phyloP scores from a whole-genome alignment of 2,329 filamentous ascomycete genomes.

The Ophiostoma triangulosporum region DNA sequence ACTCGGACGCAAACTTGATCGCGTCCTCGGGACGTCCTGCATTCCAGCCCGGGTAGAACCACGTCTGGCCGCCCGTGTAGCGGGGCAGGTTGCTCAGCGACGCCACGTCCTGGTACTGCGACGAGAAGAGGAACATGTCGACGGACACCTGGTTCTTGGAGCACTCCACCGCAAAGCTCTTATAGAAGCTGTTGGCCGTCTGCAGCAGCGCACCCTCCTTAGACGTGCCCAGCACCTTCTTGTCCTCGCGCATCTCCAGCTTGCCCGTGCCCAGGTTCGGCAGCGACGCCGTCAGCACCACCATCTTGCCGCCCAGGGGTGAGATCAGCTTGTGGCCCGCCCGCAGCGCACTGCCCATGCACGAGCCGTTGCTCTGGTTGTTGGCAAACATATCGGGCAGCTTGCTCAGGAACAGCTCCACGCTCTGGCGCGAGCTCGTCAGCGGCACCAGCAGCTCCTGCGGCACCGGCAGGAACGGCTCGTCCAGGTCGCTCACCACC shows the following conservation, averaged over 20 bases:
- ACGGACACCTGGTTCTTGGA: conserved; percentile 98
- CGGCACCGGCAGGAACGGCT: conserved; percentile 91
- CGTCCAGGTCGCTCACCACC: conserved; percentile 86
- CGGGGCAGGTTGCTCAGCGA: conserved; percentile 89
- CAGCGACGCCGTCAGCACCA: conserved; percentile 76
- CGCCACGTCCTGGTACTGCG: conserved; percentile 93
- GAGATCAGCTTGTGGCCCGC: conserved; percentile 94
- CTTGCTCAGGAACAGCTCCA: conserved; percentile 81
- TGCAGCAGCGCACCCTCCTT: conserved; percentile 83
- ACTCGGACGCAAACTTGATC: conserved; percentile 93
- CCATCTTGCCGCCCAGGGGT: conserved; percentile 86
- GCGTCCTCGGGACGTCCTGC: conserved; percentile 87
- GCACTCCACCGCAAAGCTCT: conserved; percentile 96
- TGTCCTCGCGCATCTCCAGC: conserved; percentile 88
- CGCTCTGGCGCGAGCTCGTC: conserved; percentile 75
- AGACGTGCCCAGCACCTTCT: conserved; percentile 84
- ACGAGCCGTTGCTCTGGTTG: conserved; percentile 79
- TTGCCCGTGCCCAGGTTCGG: conserved; percentile 84
- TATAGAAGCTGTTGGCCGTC: conserved; percentile 93
- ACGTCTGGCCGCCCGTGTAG: conserved; percentile 95
- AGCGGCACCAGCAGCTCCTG: conserved; percentile 82
- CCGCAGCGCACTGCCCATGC: conserved; percentile 84
- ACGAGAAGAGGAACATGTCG: conserved; percentile 95
- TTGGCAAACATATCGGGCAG: conserved; percentile 95
- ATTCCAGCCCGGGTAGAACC: conserved; percentile 98